Base-by-base conservation (phyloP, 2,329 filamentous ascomycete species). In the Ambrosiella xylebori region DNA sequence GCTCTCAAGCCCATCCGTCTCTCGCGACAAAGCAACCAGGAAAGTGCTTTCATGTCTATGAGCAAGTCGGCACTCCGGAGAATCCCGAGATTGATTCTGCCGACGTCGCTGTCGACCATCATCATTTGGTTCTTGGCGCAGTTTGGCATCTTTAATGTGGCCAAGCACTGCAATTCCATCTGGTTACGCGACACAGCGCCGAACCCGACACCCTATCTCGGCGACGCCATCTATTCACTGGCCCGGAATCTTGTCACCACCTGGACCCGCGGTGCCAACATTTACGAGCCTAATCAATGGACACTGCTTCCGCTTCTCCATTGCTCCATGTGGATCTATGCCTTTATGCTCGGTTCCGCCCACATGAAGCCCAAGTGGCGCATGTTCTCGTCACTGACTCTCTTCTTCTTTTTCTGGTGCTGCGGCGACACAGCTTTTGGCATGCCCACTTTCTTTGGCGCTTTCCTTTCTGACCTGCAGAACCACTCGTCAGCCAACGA, bases 371-470 rank as follows among this genome's bases (percentile, higher is more conserved):
- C 75, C 2, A 66, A 68, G 51, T 78, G 74, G 63, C 70, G 78
- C 51, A 74, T 78, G 67, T 66, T 74, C 58, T 68, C 71, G 1
- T 68, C 74, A 38, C 62, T 74, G 57, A 66, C 69, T 13, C 67
- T 79, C 57, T 77, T 73, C n/a, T 78, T 75, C 63, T 76, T 72
- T 62, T 77, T 71, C 65, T 70, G 71, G 59, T 67, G 63, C 17
- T 68, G 68, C 27, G 61, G 61, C 7, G 66, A 69, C 41, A 62
- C 71, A 37, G 68, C 68, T 40, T 78, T 78, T 61, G 75, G 76
- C 54, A 76, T 78, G 68, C 80, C 80, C 66, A 77, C 82, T 65
- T 78, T 81, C 67, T 76, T 76, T 60, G 81, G 81, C 61, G 79
- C 79, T 64, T 77, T 83, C 64, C 71, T 84, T 37, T 76, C 78